Evolutionary conservation across 495 filamentous ascomycete species (phyloP).

Genomic region (Hypoxylon rickii): DNA sequence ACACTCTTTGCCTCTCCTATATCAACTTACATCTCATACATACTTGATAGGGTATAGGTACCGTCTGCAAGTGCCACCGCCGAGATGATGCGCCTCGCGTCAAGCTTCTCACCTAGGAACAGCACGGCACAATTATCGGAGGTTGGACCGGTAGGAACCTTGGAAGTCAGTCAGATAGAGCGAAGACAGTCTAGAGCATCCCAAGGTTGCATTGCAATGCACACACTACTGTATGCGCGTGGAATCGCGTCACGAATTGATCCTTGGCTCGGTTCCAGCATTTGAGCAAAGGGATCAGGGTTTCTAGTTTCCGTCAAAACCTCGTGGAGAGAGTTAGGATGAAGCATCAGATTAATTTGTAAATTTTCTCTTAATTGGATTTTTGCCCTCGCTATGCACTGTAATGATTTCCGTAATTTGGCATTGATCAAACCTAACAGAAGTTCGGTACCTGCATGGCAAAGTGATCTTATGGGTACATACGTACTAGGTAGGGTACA

Average conservation of each 20-base stretch:
- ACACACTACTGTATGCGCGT: slow-evolving; percentile 30
- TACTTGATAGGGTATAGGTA: no score
- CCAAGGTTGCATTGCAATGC: slow-evolving; percentile 26
- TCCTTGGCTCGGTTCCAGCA: slow-evolving; percentile 21
- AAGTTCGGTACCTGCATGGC: slow-evolving; percentile 32
- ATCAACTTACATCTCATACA: neutral
- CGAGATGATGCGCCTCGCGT: no score
- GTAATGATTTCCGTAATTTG: slow-evolving; percentile 5
- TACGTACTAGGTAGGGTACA: slow-evolving; percentile 19
- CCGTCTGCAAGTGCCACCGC: slow-evolving; percentile 8
- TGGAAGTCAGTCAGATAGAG: slow-evolving; percentile 3
- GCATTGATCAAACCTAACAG: no score
- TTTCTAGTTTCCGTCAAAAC: slow-evolving; percentile 19
- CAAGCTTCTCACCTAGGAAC: neutral
- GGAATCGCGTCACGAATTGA: slow-evolving; percentile 33
- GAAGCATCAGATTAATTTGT: no score
- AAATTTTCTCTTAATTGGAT: neutral
- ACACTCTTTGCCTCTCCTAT: slow-evolving; percentile 13
- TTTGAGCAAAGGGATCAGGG: slow-evolving; percentile 10
- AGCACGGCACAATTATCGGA: neutral
- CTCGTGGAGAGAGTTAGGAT: slow-evolving; percentile 1
- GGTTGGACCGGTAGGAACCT: slow-evolving; percentile 1
- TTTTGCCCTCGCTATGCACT: neutral
- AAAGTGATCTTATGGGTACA: neutral
- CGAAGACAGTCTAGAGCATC: slow-evolving; percentile 23